Base-by-base conservation (phyloP, 228 moss, liverwort and hornwort genomes). In the Sphagnum fallax region DNA sequence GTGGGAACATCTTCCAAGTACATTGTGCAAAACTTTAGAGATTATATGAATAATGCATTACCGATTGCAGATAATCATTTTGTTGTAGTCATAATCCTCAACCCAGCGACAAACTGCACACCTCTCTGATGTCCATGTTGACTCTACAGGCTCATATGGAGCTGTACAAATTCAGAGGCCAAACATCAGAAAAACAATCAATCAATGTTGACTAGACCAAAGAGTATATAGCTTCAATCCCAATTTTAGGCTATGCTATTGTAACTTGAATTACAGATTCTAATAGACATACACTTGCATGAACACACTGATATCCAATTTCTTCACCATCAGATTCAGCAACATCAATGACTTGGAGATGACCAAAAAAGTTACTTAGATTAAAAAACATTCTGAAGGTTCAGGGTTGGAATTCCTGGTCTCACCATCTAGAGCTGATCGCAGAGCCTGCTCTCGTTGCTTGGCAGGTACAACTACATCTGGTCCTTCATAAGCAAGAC, bases 51-150 rank as follows among this genome's bases (percentile, higher is more conserved):
- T 12, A 59, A 52, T 10, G 52, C 5, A 51, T 70, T 71, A 98
- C 98, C 98, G 87, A 72, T 90, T 94, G 74, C 98, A 98, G 64
- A 98, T 86, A 10, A 98, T 89, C 98, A 98, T 98, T 75, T 98
- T 98, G 69, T 98, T 98, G 51, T 92, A 91, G 65, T 98, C 94
- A 79, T 91, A 98, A 75, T 98, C 98, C 79, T 98, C 98, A 76
- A 98, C 98, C 94, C 94, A 92, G 70, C 98, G 90, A 84, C 98
- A 98, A 50, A 98, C 90, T 68, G 88, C 93, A 77, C 98, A 98
- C 78, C 92, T 92, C 78, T 98, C 98, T 52, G 98, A 84, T 61
- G 98, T 98, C 91, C 94, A 98, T n/a, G 89, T 94, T 47, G 89
- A 74, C 50, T 87, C 73, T 52, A 98, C 92, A 50, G 94, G 92